A percentile compares a stretch with the other conserved stretches of the same genome.
These are phyloP conservation scores for Sorghum bicolor DNA, from an alignment of 176 grass and related monocot species.

Conservation along the genomic window DNA sequence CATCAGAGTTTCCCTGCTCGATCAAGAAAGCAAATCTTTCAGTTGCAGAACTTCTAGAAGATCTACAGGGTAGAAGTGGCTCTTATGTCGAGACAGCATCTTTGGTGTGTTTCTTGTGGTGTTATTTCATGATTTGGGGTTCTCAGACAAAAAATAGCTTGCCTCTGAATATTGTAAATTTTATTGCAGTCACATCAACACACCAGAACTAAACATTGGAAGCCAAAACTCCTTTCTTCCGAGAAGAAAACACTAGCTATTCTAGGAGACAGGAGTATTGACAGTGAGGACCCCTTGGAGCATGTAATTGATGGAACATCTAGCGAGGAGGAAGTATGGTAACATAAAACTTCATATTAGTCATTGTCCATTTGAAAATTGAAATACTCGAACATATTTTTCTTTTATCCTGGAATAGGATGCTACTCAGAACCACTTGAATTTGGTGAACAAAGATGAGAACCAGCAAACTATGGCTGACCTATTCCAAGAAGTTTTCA, in stretches of 20 bases:
- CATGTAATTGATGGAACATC: conserved; percentile 60
- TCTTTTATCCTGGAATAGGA: conserved; percentile 52
- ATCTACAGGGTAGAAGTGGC: conserved; percentile 62
- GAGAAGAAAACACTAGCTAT: conserved; percentile 44
- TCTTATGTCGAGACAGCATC: conserved; percentile 39
- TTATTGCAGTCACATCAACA: conserved; percentile 34
- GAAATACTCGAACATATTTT: conserved; percentile 20
- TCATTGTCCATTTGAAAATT: neutral
- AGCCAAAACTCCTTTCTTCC: conserved; percentile 25
- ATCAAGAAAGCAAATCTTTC: conserved; percentile 54
- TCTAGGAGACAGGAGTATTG: conserved; percentile 59
- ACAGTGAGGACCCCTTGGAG: conserved; percentile 59
- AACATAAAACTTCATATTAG: conserved; percentile 8
- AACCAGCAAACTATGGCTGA: conserved; percentile 76
- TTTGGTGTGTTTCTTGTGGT: conserved; percentile 45
- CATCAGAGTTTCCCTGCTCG: conserved; percentile 28
- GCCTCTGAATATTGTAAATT: conserved; percentile 21
- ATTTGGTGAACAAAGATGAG: conserved; percentile 46
- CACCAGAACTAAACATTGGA: conserved; percentile 31
- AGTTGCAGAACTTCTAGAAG: conserved; percentile 82
- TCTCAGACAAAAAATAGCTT: conserved; percentile 23
- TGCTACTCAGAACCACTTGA: conserved; percentile 42
- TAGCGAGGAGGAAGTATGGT: conserved; percentile 75
- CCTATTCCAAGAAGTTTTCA: conserved; percentile 81
- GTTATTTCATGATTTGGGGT: conserved; percentile 20